Evolutionary conservation across 192 early-diverging fungal genomes (phyloP), one percentile per base, ranked within the genome.

Genomic region (Linnemannia zychae): DNA sequence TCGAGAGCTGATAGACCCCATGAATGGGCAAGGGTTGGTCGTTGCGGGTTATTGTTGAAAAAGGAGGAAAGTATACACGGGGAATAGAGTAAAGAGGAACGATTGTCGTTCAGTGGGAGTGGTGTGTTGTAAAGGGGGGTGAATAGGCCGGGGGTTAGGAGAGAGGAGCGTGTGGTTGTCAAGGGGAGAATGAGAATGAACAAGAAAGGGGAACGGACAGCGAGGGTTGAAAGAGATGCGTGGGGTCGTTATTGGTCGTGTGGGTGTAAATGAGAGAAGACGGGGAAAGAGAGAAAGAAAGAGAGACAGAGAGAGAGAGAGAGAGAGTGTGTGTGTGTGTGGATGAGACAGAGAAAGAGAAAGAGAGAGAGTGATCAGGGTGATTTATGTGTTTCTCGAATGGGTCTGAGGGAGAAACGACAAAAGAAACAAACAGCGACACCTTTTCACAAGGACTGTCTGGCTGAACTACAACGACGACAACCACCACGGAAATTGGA

Each of bases 1-100:
- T 52, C 34, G 70, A 15, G 81, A 81, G 22, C 33, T 72, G 80
- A 49, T 65, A 6, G 70, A 40, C 18, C 75, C 81, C 75, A 82
- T 77, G 22, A 31, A 24, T n/a, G 24, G 28, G 31, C 12, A 28
- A 15, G 12, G 12, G 28, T n/a, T 3, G 24, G 11, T 28, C 52
- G n/a, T n/a, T n/a, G n/a, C n/a, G 52, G 22, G 52, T 22, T 20
- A 4, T n/a, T n/a, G 5, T 15, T 15, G 3, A 1, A 15, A 31
- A 31, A 63, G 13, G 53, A 31, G 40, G 40, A 15, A 24, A 24
- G 52, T 57, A 24, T 63, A 22, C 11, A 31, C n/a, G n/a, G n/a
- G n/a, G n/a, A n/a, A n/a, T n/a, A n/a, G n/a, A n/a, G n/a, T n/a
- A n/a, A n/a, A 15, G 28, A 63, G 57, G 57, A 63, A 63, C 28